These are phyloP conservation scores for Calonectria hongkongensis DNA, from an alignment of 2,329 filamentous ascomycete species.

Conservation along the genomic window DNA sequence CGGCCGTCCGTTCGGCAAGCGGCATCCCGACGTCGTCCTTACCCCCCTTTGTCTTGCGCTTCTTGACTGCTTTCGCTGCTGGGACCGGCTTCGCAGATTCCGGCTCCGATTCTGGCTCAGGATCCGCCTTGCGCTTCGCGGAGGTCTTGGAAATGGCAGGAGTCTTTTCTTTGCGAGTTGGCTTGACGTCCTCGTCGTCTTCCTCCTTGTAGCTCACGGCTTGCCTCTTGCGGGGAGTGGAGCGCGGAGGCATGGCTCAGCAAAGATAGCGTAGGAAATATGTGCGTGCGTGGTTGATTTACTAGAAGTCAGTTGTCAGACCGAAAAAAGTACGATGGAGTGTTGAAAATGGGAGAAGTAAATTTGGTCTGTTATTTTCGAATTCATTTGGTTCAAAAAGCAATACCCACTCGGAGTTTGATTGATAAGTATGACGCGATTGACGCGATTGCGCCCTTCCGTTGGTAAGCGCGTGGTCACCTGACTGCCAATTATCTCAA, in stretches of 20 bases:
- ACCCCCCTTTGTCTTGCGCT: conserved; percentile 63
- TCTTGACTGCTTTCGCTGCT: conserved; percentile 62
- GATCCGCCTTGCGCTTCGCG: conserved; percentile 58
- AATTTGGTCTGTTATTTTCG: not conserved
- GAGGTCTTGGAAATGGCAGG: conserved; percentile 48
- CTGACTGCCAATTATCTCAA: conserved; percentile 37
- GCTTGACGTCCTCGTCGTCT: conserved; percentile 45
- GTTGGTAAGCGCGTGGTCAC: conserved; percentile 50
- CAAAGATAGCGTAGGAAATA: no score
- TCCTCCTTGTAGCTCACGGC: conserved; percentile 58
- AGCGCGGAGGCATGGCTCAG: conserved; percentile 59
- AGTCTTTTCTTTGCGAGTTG: conserved; percentile 54
- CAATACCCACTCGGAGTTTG: not conserved
- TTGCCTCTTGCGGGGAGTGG: conserved; percentile 59
- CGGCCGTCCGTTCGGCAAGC: conserved; percentile 80
- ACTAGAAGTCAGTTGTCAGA: not conserved
- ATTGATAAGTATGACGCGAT: conserved; percentile 46
- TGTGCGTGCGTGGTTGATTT: not conserved
- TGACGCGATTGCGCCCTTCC: conserved; percentile 45
- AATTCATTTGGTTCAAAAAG: conserved; percentile 14
- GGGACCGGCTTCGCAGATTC: conserved; percentile 47
- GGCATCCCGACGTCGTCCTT: conserved; percentile 72
- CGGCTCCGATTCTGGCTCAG: conserved; percentile 48
- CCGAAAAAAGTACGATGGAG: not conserved
- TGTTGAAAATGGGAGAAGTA: no score